These are phyloP conservation scores for Phanerodontia chrysosporium DNA, from an alignment of 768 basidiomycete genomes.

Conservation along the genomic window DNA sequence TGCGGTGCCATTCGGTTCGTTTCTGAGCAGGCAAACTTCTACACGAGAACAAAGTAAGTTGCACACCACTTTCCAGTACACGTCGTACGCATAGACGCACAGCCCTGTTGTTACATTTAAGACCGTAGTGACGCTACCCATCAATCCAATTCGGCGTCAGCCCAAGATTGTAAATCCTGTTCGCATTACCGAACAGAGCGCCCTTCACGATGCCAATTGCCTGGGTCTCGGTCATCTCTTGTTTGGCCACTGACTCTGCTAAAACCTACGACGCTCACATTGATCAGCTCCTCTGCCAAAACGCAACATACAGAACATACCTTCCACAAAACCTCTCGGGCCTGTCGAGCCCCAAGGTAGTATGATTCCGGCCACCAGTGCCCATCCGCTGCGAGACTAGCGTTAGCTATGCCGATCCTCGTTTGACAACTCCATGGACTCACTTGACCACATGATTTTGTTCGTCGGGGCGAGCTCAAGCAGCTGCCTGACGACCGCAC, in stretches of 20 bases:
- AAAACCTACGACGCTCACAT: constrained; percentile 45
- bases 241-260: constrained; percentile 39
- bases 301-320: constrained; percentile 29
- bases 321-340: constrained; percentile 55
- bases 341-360: constrained; percentile 64
- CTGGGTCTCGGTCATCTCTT: constrained; percentile 50
- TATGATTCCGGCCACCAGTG: constrained; percentile 78
- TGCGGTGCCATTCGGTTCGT: too few relatives aligned
- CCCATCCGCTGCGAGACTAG: constrained; percentile 43
- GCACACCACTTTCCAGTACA: too few relatives aligned
- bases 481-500: constrained; percentile 52
- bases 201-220: constrained; percentile 51
- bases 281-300: not conserved
- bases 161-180: constrained; percentile 55
- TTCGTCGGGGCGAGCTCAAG: constrained; percentile 72
- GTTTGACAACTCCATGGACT: constrained; percentile 16
- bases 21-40: too few relatives aligned
- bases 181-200: constrained; percentile 65
- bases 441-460: constrained; percentile 82
- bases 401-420: not conserved
- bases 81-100: not conserved
- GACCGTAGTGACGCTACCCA: too few relatives aligned
- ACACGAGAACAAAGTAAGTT: too few relatives aligned
- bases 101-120: too few relatives aligned
- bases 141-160: constrained; percentile 30